Evolutionary conservation across 305 asterid species (phyloP).

Genomic region (Caryopteris hybrid): DNA sequence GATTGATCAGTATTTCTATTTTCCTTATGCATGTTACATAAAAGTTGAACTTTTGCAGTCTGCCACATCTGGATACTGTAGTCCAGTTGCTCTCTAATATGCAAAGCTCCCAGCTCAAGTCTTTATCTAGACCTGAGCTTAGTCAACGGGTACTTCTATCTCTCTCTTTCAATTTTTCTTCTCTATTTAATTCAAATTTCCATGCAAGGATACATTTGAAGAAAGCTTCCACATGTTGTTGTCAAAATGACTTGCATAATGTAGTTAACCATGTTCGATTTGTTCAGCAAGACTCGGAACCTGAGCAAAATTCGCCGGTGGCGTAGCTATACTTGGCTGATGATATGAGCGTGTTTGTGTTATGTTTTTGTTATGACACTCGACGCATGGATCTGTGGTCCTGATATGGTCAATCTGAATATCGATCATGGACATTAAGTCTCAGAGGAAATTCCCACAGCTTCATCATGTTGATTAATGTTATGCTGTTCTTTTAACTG

Average conservation of each 20-base stretch:
- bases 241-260: neutral
- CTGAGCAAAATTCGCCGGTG: slow-evolving; percentile 1
- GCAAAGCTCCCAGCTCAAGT: slow-evolving; percentile 33
- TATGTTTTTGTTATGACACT: no score
- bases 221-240: neutral
- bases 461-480: no score
- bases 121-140: slow-evolving; percentile 40
- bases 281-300: slow-evolving; percentile 17
- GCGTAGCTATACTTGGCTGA: neutral
- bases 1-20: no score
- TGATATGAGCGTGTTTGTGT: no score
- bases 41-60: slow-evolving; percentile 43
- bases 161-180: neutral
- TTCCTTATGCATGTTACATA: neutral
- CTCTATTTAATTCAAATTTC: neutral
- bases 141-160: slow-evolving; percentile 37
- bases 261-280: neutral
- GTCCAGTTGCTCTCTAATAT: slow-evolving; percentile 73
- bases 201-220: neutral
- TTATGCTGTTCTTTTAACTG: no score
- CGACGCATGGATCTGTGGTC: no score
- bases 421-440: no score
- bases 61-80: slow-evolving; percentile 77
- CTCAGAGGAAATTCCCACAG: no score
- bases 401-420: no score